phyloP scores from a whole-genome alignment of 345 rosid genomes.

The Salix arbutifolia region DNA sequence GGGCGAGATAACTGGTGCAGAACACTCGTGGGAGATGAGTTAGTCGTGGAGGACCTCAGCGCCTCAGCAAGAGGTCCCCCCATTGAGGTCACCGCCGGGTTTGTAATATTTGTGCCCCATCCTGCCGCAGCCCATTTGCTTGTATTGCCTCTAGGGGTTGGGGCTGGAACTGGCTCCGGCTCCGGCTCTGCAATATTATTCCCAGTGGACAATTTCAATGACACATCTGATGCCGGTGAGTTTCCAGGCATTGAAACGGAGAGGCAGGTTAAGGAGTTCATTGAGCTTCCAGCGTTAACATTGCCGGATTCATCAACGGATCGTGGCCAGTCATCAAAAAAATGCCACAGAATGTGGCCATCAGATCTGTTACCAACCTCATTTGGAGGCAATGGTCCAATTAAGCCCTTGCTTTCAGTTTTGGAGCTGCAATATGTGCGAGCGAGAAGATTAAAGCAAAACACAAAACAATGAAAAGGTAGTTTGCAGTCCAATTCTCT shows the following conservation, averaged over 20 bases:
- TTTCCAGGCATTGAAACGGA: conserved; percentile 73
- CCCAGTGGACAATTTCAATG: conserved; percentile 81
- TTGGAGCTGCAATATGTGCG: conserved; percentile 37
- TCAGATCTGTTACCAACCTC: conserved; percentile 40
- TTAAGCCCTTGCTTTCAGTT: conserved; percentile 38
- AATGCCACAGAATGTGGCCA: conserved; percentile 67
- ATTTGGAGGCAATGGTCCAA: conserved; percentile 27
- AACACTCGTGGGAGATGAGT: conserved; percentile 72
- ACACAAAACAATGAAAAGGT: neutral
- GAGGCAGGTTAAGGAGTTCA: conserved; percentile 51
- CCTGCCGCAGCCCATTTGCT: conserved; percentile 53
- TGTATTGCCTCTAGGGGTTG: conserved; percentile 16
- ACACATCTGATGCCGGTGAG: conserved; percentile 59
- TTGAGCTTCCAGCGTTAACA: conserved; percentile 28
- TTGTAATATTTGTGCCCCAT: conserved; percentile 36
- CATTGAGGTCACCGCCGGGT: conserved; percentile 48
- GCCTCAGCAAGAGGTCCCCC: conserved; percentile 95
- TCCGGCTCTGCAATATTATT: conserved; percentile 29
- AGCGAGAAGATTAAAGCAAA: neutral
- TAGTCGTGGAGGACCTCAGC: conserved; percentile 53
- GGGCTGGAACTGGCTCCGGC: conserved; percentile 20
- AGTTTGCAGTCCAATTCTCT: neutral
- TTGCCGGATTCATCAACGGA: conserved; percentile 42
- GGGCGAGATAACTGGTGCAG: conserved; percentile 56
- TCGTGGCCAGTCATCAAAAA: conserved; percentile 91